Percentiles rank a stretch among this genome's conserved stretches.
Conservation (phyloP, 1,284 basidiomycete genomes). For the Trametes pubescens region DNA sequence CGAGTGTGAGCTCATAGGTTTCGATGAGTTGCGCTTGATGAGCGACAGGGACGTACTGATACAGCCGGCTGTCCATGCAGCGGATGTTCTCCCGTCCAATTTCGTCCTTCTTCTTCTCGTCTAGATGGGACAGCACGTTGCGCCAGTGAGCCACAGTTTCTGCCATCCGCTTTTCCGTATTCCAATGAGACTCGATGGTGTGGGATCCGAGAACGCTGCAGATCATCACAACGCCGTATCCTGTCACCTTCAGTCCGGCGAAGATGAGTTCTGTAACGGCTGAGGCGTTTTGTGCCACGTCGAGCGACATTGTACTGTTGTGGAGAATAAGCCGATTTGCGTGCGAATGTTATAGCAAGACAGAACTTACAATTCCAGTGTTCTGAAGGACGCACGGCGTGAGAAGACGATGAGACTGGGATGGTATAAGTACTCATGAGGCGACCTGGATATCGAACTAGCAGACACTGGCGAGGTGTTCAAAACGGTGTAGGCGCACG, state of each 20-base stretch:
- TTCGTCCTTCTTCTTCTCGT: too few relatives aligned
- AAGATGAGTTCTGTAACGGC: background rate
- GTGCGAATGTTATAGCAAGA: too few relatives aligned
- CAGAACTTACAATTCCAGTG: too few relatives aligned
- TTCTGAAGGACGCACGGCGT: too few relatives aligned
- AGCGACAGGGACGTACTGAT: background rate
- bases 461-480: too few relatives aligned
- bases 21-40: background rate
- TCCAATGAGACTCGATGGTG: background rate
- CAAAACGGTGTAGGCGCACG: too few relatives aligned
- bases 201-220: background rate
- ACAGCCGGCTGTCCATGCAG: background rate
- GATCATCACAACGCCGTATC: background rate
- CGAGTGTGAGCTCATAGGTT: background rate
- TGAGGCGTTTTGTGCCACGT: background rate
- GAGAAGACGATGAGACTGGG: too few relatives aligned
- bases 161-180: background rate
- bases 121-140: background rate
- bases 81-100: background rate
- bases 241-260: background rate
- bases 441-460: too few relatives aligned
- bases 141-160: background rate
- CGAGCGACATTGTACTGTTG: background rate
- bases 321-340: background rate
- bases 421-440: too few relatives aligned